Evolutionary conservation across 805 yeast genomes (phyloP), one percentile per base, ranked within the genome.

Genomic region (Myxozyma geophila): DNA sequence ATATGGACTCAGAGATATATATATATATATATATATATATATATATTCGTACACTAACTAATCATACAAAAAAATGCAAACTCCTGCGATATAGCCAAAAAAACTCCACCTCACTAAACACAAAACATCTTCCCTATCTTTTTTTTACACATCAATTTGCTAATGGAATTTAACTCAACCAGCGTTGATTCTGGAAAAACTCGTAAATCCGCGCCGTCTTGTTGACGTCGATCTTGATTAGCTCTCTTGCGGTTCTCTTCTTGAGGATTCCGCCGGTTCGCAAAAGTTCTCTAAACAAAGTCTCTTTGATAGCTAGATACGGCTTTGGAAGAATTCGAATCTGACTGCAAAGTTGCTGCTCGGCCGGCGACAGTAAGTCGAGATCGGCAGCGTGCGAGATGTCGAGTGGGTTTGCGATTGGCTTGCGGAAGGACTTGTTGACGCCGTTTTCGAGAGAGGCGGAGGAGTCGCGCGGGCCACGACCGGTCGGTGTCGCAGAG

Each of bases 311-410:
- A 1, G 96, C 97, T 65, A 95, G 79, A 73, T 93, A 95, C 2
- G 98, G 96, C 74, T 95, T 93, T 15, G 99, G 99, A 61, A 89
- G 77, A 10, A 96, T 87, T 67, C 96, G 85, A 66, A 96, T 80
- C 54, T 86, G 88, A 4, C 92, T 82, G 77, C 99, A 96, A 53
- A 95, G 77, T 59, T 84, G 85, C 74, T 88, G 93, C 74, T 95
- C 99, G 60, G 90, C 97, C n/a, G 86, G 84, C 0, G 96, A 88
- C 54, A 95, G 78, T 61, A 95, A 77, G 47, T 90, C 92, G 64
- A 83, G 89, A 74, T 95, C 98, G 1, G 92, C 84, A 0, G 96
- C 87, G 68, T 86, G 88, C 19, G 79, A 70, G 33, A 73, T 76
- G 66, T 74, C 81, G 68, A 78, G 67, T 8, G 79, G 78, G 49